phyloP scores from a whole-genome alignment of 306 rosid genomes.

The Aeschynomene evenia region DNA sequence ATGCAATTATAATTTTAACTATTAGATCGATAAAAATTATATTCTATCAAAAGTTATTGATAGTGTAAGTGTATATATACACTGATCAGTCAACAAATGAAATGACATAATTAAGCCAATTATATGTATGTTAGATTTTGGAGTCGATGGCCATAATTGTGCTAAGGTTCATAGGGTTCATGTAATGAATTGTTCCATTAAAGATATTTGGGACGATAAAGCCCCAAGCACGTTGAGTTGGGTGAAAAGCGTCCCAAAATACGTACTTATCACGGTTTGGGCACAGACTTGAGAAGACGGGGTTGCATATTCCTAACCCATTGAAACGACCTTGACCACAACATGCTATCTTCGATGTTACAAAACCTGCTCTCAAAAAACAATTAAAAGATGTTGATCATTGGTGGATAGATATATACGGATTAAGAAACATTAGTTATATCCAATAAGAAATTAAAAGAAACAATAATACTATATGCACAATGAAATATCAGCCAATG shows the following conservation, averaged over 20 bases:
- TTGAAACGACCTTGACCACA: conserved; percentile 75
- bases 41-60: too few relatives aligned
- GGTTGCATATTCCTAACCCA: conserved; percentile 50
- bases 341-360: conserved; percentile 61
- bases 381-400: neutral
- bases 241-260: conserved; percentile 66
- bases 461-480: too few relatives aligned
- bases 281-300: conserved; percentile 42
- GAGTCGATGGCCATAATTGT: conserved; percentile 54
- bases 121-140: conserved; percentile 33
- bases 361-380: conserved; percentile 47
- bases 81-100: too few relatives aligned
- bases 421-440: too few relatives aligned
- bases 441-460: too few relatives aligned
- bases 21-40: too few relatives aligned
- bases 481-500: too few relatives aligned
- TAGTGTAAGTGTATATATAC: too few relatives aligned
- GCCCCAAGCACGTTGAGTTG: conserved; percentile 49
- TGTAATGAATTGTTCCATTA: conserved; percentile 38
- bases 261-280: conserved; percentile 42
- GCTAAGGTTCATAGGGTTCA: conserved; percentile 60
- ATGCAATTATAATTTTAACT: too few relatives aligned
- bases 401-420: neutral
- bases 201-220: conserved; percentile 42
- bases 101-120: too few relatives aligned